Base-by-base conservation (phyloP, 1,139 yeast genomes). In the Spathaspora sp. region DNA sequence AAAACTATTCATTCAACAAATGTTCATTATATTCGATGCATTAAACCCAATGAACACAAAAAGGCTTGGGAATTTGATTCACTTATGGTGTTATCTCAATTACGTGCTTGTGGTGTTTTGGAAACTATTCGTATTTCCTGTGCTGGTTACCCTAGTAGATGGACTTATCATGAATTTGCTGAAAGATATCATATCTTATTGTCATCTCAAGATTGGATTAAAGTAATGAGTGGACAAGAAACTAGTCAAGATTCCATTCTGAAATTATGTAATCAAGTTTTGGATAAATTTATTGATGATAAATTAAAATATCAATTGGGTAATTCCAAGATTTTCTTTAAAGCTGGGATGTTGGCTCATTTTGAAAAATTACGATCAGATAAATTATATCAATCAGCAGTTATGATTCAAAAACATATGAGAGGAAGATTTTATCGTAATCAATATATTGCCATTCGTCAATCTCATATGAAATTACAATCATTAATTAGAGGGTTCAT, bases 51-150 rank as follows among this genome's bases (percentile, higher is more conserved):
- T 64, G 97, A 93, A 58, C 84, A 82, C 50, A 93, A 93, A 68
- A 84, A 82, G 49, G 96, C 99, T 3, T 93, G 99, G 99, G 86
- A 84, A 63, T 93, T 93, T 68, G 97, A 90, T 61, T 90, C 96
- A 27, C 78, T 91, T 45, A 90, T 93, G 97, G 99, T 93, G 41
- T 76, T 93, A 53, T 86, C 96, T 7, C 99, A 93, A 67, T 78
- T 93, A 55, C 82, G 99, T 61, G 99, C 99, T 13, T 93, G 99
- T 76, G 99, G 99, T 83, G 99, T 93, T 43, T 76, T 93, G 56
- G 99, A 95, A 67, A 93, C 99, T 1, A 93, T 93, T 61, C 78
- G 96, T 58, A 93, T 93, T 45, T 91, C 98, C 8, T 91, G 97
- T 70, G 98, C 97, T 43, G 99, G 99, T 34, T 93, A 90, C 78